phyloP scores from a whole-genome alignment of 2,329 filamentous ascomycete species.

The Ambrosiella xylebori region DNA sequence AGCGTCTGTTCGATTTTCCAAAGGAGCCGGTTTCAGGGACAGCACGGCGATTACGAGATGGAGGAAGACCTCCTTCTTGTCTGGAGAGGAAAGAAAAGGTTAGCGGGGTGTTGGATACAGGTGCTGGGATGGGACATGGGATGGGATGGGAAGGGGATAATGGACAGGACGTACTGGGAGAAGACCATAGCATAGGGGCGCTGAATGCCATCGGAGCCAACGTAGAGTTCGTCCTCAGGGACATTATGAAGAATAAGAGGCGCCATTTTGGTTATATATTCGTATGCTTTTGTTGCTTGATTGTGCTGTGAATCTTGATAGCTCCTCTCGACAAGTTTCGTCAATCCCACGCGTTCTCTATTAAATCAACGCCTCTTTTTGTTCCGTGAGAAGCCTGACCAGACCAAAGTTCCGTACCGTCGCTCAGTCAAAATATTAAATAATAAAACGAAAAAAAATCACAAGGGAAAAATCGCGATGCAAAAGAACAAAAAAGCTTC shows the following conservation, averaged over 20 bases:
- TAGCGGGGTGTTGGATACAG: conserved; percentile 4
- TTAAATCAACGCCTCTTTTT: too few species aligned
- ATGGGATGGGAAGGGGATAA: background rate
- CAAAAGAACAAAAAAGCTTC: background rate
- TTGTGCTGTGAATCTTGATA: conserved; percentile 8
- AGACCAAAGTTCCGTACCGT: too few species aligned
- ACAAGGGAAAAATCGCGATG: background rate
- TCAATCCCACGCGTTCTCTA: too few species aligned
- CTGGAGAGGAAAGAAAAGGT: conserved; percentile 19
- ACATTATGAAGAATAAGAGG: conserved; percentile 53
- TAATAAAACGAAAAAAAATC: background rate
- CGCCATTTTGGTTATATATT: conserved; percentile 25
- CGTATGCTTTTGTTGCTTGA: conserved; percentile 9
- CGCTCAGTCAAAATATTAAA: background rate
- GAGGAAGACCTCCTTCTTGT: conserved; percentile 33
- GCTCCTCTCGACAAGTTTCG: too few species aligned
- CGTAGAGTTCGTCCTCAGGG: conserved; percentile 49
- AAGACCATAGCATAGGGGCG: conserved; percentile 51
- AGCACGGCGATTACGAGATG: conserved; percentile 32
- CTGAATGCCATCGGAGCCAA: conserved; percentile 47
- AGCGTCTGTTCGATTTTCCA: conserved; percentile 47
- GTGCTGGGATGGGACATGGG: background rate
- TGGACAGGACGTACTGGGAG: conserved; percentile 33
- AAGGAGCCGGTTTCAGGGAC: conserved; percentile 47
- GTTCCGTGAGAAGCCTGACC: too few species aligned